Evolutionary conservation across 305 asterid genomes (phyloP), one percentile per base, ranked within the genome.

Genomic region (Fraxinus dipetala): DNA sequence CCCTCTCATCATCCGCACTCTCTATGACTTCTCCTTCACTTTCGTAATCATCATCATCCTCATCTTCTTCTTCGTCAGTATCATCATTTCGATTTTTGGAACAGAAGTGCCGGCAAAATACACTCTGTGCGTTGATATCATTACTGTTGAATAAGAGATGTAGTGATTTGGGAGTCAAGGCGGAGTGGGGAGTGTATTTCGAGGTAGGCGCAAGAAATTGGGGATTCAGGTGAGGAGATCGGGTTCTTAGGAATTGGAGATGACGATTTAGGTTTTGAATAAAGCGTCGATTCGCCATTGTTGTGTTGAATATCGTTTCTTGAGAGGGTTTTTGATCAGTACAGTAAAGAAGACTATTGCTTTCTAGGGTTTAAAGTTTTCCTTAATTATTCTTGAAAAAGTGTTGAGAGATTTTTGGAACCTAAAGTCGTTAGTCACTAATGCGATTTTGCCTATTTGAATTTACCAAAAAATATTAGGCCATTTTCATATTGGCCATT

Each of bases 221-320:
- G 59, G 88, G 74, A 22, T 86, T 28, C 20, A 90, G 84, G 77
- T 67, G 38, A 0, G 74, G 74, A 26, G 85, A 67, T 63, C 87
- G 83, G 79, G 85, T 80, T 79, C 81, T 84, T 76, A 84, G 56
- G n/a, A 85, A 90, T 8, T 82, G 86, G 76, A 85, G 84, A 82
- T 82, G 85, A 3, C 94, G 94, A 18, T 81, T 65, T 73, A 90
- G 51, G 79, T 87, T 34, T 67, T 85, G 91, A 77, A 91, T 77
- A 86, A 89, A 92, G 75, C 95, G 95, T 72, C 97, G 90, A 85
- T 86, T 91, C 86, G 95, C 95, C 97, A 92, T 92, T 88, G 90
- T 81, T 88, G 88, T 11, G 38, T 28, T 13, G 18, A 67, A 4
- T 67, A 28, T 28, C 35, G 74, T 28, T 28, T 67, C 36, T 67